These are phyloP conservation scores for Pseudohyphozyma bogoriensis DNA, from an alignment of 768 basidiomycete genomes.

Conservation along the genomic window DNA sequence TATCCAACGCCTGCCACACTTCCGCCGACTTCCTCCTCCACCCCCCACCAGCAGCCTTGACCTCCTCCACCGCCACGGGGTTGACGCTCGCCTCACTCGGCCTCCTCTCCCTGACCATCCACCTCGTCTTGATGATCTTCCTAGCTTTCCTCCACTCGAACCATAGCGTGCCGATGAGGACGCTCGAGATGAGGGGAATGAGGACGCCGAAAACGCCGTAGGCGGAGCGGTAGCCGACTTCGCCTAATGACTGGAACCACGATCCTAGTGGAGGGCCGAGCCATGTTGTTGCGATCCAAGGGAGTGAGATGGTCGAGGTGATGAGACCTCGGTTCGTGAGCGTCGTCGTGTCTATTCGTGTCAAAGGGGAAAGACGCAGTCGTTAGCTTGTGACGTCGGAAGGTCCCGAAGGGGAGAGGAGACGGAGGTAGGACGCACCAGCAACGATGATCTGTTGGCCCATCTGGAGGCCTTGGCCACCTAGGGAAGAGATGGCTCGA, in stretches of 20 bases:
- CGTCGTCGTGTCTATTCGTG: slow-evolving; percentile 27
- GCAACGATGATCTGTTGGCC: slow-evolving; percentile 33
- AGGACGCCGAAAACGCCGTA: slow-evolving; percentile 31
- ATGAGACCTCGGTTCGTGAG: slow-evolving; percentile 31
- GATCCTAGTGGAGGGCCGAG: slow-evolving; percentile 30
- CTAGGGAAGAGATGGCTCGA: slow-evolving; percentile 20
- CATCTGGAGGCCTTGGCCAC: slow-evolving; percentile 31
- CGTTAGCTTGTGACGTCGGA: background rate
- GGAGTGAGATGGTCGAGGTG: slow-evolving; percentile 31
- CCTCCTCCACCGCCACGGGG: background rate
- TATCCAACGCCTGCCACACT: slow-evolving; percentile 24
- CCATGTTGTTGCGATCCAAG: slow-evolving; percentile 32
- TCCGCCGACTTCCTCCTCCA: slow-evolving; percentile 15
- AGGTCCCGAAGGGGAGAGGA: background rate
- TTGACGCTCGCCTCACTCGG: background rate
- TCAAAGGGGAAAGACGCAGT: background rate
- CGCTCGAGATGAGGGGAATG: slow-evolving; percentile 25
- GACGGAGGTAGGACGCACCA: slow-evolving; percentile 3
- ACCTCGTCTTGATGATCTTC: background rate
- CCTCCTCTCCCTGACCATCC: slow-evolving; percentile 3
- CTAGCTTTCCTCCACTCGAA: slow-evolving; percentile 22
- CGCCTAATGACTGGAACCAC: slow-evolving; percentile 24
- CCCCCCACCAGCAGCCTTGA: background rate
- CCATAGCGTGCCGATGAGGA: slow-evolving; percentile 17
- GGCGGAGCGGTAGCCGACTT: slow-evolving; percentile 28